Base-by-base conservation (phyloP, 306 rosid species). In the Fragaria nilgerrensis region DNA sequence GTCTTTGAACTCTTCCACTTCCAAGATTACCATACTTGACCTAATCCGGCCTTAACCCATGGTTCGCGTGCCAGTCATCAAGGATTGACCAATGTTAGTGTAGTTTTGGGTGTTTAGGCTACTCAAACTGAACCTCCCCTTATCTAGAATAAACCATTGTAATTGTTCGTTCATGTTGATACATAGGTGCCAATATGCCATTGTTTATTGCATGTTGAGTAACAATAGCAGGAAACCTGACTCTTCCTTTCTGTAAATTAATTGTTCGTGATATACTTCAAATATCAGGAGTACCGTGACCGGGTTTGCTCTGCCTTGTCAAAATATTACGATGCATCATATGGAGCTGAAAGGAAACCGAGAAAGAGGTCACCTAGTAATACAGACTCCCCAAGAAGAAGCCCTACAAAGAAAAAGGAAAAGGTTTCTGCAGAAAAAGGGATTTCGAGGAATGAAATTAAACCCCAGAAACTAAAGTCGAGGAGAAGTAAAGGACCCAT, bases 221-320 rank as follows among this genome's bases (percentile, higher is more conserved):
- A 32, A 39, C 9, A 19, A 37, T 39, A 48, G 48, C 49, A 36
- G 20, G 72, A 34, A 4, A 15, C 34, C 71, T 64, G 68, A 71
- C 11, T 29, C 37, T 53, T 63, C 50, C 13, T 34, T 72, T 59
- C 32, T 61, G 52, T 27, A 58, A 44, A 16, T 27, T 68, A 39
- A 20, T 27, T 68, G 45, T 68, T 56, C 44, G n/a, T 45, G 17
- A 41, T 56, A 37, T 59, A 62, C 16, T 71, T 36, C 9, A 9
- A 34, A 47, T 58, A 67, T 82, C 88, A 92, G 99, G 94, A 74
- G 47, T 92, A 95, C 84, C 97, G 99, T 8, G 80, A 72, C 19
- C 87, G 94, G 80, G 97, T 95, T 79, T 78, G 88, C 72, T 87
- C 92, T 71, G 97, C 89, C 22, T 41, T 92, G 85, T 80, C 88